A percentile compares a stretch with the other conserved stretches of the same genome.
These are phyloP conservation scores for Lepidopterella palustris DNA, from an alignment of 495 filamentous ascomycete genomes.

Conservation along the genomic window DNA sequence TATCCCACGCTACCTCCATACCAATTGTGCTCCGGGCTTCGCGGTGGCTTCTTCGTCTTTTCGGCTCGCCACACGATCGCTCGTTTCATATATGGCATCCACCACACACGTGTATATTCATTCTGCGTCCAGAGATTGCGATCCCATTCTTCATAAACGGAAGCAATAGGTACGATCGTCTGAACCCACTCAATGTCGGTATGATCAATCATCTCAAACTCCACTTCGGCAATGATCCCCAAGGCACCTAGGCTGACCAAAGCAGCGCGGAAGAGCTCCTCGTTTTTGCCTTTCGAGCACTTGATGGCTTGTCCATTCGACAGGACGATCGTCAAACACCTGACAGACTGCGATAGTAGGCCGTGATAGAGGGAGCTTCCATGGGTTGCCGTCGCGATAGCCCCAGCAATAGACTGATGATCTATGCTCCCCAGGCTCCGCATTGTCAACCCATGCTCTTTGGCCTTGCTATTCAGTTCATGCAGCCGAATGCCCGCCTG, in stretches of 20 bases:
- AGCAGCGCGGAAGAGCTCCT: slow-evolving; percentile 79
- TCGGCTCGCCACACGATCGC: slow-evolving; percentile 84
- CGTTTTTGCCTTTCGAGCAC: slow-evolving; percentile 66
- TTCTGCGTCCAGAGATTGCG: slow-evolving; percentile 69
- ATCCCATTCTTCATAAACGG: slow-evolving; percentile 68
- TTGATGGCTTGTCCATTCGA: slow-evolving; percentile 68
- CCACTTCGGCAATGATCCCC: slow-evolving; percentile 84
- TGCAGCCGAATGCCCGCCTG: slow-evolving; percentile 79
- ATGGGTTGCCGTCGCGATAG: slow-evolving; percentile 88
- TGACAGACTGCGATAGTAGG: slow-evolving; percentile 68
- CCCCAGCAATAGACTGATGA: slow-evolving; percentile 86
- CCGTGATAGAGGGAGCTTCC: slow-evolving; percentile 82
- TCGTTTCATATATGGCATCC: slow-evolving; percentile 84
- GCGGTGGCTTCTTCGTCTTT: slow-evolving; percentile 54
- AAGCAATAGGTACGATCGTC: slow-evolving; percentile 58
- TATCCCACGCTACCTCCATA: slow-evolving; percentile 78
- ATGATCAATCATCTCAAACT: slow-evolving; percentile 65
- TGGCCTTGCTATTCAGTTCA: slow-evolving; percentile 60
- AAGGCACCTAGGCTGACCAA: slow-evolving; percentile 82
- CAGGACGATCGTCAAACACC: slow-evolving; percentile 69
- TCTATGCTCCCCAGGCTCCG: slow-evolving; percentile 92
- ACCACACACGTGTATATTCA: slow-evolving; percentile 93
- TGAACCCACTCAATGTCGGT: slow-evolving; percentile 85
- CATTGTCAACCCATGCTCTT: slow-evolving; percentile 68
- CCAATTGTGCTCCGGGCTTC: slow-evolving; percentile 52